Percentiles rank a stretch among this genome's conserved stretches.
phyloP scores from a whole-genome alignment of 2,329 filamentous ascomycete genomes.

The Davidsoniella eucalypti region DNA sequence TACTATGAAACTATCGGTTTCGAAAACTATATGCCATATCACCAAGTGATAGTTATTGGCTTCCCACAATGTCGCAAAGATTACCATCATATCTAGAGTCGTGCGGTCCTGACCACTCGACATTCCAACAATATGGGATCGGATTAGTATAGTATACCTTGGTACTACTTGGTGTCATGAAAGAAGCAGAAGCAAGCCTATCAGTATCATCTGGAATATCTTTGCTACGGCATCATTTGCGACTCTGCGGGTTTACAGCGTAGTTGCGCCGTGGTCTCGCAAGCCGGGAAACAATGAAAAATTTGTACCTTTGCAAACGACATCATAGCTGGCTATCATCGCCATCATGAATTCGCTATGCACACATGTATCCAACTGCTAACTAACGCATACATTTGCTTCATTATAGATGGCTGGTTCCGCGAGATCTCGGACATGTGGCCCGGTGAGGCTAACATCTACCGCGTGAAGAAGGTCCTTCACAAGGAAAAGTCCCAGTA shows the following conservation, averaged over 20 bases:
- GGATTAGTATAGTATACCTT: too few relatives aligned
- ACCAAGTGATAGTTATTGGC: neutral
- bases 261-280: neutral
- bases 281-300: neutral
- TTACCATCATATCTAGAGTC: too few relatives aligned
- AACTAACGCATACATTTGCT: conserved; percentile 6
- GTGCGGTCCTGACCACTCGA: too few relatives aligned
- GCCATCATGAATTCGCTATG: neutral
- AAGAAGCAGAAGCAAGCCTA: too few relatives aligned
- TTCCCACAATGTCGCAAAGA: neutral
- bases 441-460: conserved; percentile 97
- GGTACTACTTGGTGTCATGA: too few relatives aligned
- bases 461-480: conserved; percentile 92
- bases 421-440: conserved; percentile 98
- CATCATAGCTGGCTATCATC: neutral
- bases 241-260: neutral
- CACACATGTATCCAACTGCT: neutral
- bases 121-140: too few relatives aligned
- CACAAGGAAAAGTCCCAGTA: conserved; percentile 99
- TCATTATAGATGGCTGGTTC: conserved; percentile 87
- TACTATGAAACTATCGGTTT: too few relatives aligned
- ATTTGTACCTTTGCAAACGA: neutral
- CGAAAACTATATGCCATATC: too few relatives aligned
- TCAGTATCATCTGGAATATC: neutral
- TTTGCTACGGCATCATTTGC: neutral